Evolutionary conservation across 2,329 filamentous ascomycete species (phyloP), one percentile per base, ranked within the genome.

Genomic region (Colletotrichum tropicicola): DNA sequence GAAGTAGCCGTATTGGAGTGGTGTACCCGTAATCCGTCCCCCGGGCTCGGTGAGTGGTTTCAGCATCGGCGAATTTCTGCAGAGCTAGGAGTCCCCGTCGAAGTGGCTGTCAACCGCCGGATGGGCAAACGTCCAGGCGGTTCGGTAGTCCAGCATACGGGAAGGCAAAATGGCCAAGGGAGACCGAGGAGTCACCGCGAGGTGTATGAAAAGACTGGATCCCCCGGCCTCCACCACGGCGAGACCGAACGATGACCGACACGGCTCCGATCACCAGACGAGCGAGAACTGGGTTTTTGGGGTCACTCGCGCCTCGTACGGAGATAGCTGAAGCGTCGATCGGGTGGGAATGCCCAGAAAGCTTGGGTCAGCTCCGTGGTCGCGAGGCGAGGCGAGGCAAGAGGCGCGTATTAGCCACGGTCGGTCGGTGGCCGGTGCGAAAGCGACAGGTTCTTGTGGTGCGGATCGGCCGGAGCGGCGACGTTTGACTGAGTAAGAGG

Each of bases 401-500:
- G 57, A 65, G 57, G 57, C 57, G 57, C 25, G 12, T 19, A 49
- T 49, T 61, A 55, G 57, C 58, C 49, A 62, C 32, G 28, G 39
- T 35, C 28, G 45, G 44, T 60, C 47, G 32, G 30, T 21, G 56
- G 61, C 55, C 28, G 57, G 44, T 61, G 51, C 57, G 51, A 61
- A 48, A 64, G 48, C 32, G 55, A 44, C 21, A 28, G 17, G 32
- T n/a, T 30, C 30, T 13, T 25, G 25, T 25, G 60, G 41, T 65
- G 49, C 62, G 62, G 62, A 65, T 65, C 57, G 51, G 62, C 62
- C 62, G 62, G 62, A 62, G 58, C 44, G 48, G 44, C 49, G 37
- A 56, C 17, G 37, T 9, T 28, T 45, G 35, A 62, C 57, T 52
- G 58, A 65, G 57, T 65, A 65, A 65, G 51, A 47, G 28, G 7